phyloP scores from a whole-genome alignment of 2,329 filamentous ascomycete genomes.

The Calonectria pteridis region DNA sequence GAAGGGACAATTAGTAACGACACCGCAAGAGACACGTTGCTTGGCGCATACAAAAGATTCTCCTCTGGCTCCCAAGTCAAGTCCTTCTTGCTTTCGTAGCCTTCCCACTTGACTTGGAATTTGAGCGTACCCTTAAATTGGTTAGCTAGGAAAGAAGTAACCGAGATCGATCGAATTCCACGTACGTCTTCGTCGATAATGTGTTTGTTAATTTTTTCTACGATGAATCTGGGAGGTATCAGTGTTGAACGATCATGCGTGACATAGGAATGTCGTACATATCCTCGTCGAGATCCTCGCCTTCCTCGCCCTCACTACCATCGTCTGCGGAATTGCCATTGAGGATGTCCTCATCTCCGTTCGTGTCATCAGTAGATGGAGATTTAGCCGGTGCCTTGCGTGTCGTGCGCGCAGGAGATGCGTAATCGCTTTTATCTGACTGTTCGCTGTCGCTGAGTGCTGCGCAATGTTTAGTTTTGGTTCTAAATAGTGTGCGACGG shows the following conservation, averaged over 20 bases:
- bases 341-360: constrained; percentile 47
- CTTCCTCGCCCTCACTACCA: constrained; percentile 52
- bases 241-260: background rate
- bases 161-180: background rate
- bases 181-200: constrained; percentile 68
- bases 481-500: constrained; percentile 14
- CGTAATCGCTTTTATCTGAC: constrained; percentile 48
- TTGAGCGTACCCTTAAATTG: constrained; percentile 60
- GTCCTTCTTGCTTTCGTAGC: constrained; percentile 77
- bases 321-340: constrained; percentile 42
- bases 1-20: constrained; percentile 6
- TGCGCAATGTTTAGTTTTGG: constrained; percentile 40
- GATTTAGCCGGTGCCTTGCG: constrained; percentile 38
- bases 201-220: constrained; percentile 80
- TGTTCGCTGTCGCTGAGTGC: constrained; percentile 54
- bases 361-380: constrained; percentile 31
- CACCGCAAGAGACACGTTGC: background rate
- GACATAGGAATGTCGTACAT: constrained; percentile 51
- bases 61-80: constrained; percentile 84
- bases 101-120: constrained; percentile 86
- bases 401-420: constrained; percentile 38
- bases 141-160: constrained; percentile 8
- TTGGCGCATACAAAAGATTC: constrained; percentile 59
- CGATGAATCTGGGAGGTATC: constrained; percentile 70
- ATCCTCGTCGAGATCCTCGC: constrained; percentile 57